Evolutionary conservation across 768 basidiomycete genomes (phyloP), one percentile per base, ranked within the genome.

Genomic region (Mycena crocata): DNA sequence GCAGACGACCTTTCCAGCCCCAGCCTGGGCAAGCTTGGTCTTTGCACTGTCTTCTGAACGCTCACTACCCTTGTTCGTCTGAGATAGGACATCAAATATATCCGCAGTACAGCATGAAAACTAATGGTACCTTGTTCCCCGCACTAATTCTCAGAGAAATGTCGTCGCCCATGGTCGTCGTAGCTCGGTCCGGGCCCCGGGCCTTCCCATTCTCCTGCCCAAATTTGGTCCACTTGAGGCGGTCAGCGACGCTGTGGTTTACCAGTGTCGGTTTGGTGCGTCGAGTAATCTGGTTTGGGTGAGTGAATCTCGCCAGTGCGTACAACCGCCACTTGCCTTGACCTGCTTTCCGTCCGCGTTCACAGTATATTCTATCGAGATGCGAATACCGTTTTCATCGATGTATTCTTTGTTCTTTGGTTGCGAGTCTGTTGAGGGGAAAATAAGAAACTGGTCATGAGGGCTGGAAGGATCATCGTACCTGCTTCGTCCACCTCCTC

Each of bases 291-390:
- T 96, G 68, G n/a, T n/a, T 8, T 24, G 35, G 23, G 0, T 2
- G 35, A 28, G 28, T 34, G 23, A 2, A 9, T 13, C 23, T 26
- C 49, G 5, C 9, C 3, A 2, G 13, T 26, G 23, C 37, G 32
- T 9, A 7, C 23, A 10, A 5, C 31, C 23, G 34, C 35, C 46
- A 71, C 83, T 42, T 69, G 93, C 96, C 84, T 99, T 99, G 77
- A 99, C 89, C 77, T 93, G 95, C 81, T 96, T 95, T 8, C 95
- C 97, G 31, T 96, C 91, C 35, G 98, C 97, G 72, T 98, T 96
- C 57, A 93, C 78, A 31, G 84, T 84, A 78, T 92, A 95, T 75
- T 95, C 94, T 48, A 93, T 83, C 0, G 89, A 91, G 21, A 91
- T 92, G 23, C 93, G 87, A 71, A 98, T 85, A 1, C 97, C 97